These are phyloP conservation scores for Sphagnum fallax DNA, from an alignment of 228 moss, liverwort and hornwort species.

Conservation along the genomic window DNA sequence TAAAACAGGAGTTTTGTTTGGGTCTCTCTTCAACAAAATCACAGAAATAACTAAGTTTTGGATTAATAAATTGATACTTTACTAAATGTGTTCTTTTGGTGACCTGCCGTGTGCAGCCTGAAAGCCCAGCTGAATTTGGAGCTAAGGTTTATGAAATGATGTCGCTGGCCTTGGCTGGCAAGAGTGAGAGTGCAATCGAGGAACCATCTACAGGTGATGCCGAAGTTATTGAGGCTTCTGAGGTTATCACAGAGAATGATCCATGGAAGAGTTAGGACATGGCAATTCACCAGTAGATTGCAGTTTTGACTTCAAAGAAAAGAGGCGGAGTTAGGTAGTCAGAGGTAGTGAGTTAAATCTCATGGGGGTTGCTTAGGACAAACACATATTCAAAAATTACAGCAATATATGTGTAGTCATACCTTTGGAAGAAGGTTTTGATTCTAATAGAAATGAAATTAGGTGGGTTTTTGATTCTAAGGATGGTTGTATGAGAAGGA, in stretches of 20 bases:
- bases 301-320: too few species aligned
- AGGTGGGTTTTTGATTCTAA: too few species aligned
- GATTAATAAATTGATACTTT: not conserved
- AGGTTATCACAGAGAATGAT: slow-evolving; percentile 74
- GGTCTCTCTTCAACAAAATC: not conserved
- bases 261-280: slow-evolving; percentile 62
- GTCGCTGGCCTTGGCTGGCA: slow-evolving; percentile 63
- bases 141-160: slow-evolving; percentile 86
- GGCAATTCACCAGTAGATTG: not conserved
- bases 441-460: too few species aligned
- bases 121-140: slow-evolving; percentile 88
- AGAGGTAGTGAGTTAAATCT: too few species aligned
- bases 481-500: too few species aligned
- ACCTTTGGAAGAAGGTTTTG: too few species aligned
- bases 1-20: not conserved
- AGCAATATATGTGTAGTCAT: too few species aligned
- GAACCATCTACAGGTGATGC: not conserved
- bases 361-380: too few species aligned
- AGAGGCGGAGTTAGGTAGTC: too few species aligned
- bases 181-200: slow-evolving; percentile 25
- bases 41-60: too few species aligned
- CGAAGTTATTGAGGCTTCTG: slow-evolving; percentile 79
- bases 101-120: slow-evolving; percentile 37
- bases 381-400: too few species aligned
- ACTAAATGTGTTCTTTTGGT: not conserved